Evolutionary conservation across 306 rosid species (phyloP), one percentile per base, ranked within the genome.

Genomic region (Ormosia semicastrata): DNA sequence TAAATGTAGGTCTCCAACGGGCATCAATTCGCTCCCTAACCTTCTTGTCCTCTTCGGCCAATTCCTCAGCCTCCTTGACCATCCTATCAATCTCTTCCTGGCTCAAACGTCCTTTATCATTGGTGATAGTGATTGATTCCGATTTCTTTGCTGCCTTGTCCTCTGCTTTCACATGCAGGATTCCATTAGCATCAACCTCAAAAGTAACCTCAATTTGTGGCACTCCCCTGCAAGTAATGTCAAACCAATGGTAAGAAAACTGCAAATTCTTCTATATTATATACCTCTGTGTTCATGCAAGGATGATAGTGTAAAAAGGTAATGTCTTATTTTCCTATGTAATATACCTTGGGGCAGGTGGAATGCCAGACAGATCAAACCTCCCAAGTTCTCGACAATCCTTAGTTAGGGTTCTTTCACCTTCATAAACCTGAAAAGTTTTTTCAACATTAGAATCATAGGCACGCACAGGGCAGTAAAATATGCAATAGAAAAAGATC

Each of bases 141-240:
- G 88, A 86, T 73, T 81, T 87, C 84, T 85, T 81, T 0, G 87
- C 89, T 0, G 86, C 92, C 74, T 88, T 90, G 84, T 90, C 92
- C 83, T 90, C 90, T 0, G 88, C 94, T 52, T 11, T 90, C 59
- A 88, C 92, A 4, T 85, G 77, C 13, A 90, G 53, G 53, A 88
- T 88, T 4, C 94, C 89, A 78, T 90, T 81, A 18, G 81, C 89
- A 68, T 90, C 94, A 17, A 88, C 78, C 83, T 90, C 92, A 63
- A 90, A 90, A 0, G 92, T 87, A 3, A 88, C 94, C 73, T 88
- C 92, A 39, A 90, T 90, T 71, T 90, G 92, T 33, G 94, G 89
- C 66, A 83, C 88, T 18, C 92, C 94, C 88, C 90, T 85, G 83
- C 69, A 78, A 60, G 43, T 44, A 77, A 13, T 33, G 3, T 14